Evolutionary conservation across 805 yeast species (phyloP), one percentile per base, ranked within the genome.

Genomic region (Zygosaccharomyces gambellarensis): DNA sequence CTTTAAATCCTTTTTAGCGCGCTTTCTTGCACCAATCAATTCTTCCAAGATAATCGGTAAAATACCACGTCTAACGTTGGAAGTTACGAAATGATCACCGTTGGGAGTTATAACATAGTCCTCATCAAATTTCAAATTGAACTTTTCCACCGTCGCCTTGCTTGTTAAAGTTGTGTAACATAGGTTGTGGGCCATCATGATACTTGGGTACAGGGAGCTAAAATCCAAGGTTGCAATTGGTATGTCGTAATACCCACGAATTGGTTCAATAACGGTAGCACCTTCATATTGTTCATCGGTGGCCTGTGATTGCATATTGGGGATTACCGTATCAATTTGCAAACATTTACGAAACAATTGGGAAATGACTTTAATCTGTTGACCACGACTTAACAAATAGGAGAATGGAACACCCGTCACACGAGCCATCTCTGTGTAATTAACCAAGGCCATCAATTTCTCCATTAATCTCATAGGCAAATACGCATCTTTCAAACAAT

Each of bases 361-460:
- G 0, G 98, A 90, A 44, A 94, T 82, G 62, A 94, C 99, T 68
- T 94, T 94, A 67, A 94, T 92, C 69, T 95, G 99, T 72, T 94
- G 99, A 36, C 99, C 99, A 64, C 99, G 79, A 12, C 95, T 67
- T 39, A 94, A 71, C 53, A 94, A 75, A 63, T 82, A 92, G 0
- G 97, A 85, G 61, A 94, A 89, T 0, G 99, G 99, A 9, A 94
- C 98, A 56, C 99, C 99, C 0, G 99, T 94, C 25, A 94, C 99
- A 73, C 99, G 84, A 1, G 99, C 97, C 99, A 94, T 94, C 70
- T 94, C 99, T 0, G 97, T 92, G 69, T 94, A 94, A 63, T 94
- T 94, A 52, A 95, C 95, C 52, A 94, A 74, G 60, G 97, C 90
- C 99, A 94, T 95, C 47, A 94, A 76, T 61, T 92, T 95, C 55